A percentile compares a stretch with the other conserved stretches of the same genome.
These are phyloP conservation scores for Globisporangium recalcitrans DNA, from an alignment of 352 stramenopile species.

Conservation along the genomic window DNA sequence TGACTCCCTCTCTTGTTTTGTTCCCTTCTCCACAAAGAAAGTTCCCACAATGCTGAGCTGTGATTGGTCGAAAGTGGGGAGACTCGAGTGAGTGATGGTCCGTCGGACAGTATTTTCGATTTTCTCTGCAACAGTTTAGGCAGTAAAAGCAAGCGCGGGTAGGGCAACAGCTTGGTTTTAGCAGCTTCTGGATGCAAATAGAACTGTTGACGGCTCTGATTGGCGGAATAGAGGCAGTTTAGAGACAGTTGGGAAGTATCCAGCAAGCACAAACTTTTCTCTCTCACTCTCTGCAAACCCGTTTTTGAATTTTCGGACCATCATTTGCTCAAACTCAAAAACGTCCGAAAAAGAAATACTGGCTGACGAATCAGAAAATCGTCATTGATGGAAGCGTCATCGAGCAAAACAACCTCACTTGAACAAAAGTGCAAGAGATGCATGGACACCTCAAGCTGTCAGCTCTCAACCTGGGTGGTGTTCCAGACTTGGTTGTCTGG, in stretches of 20 bases:
- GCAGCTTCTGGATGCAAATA: neutral
- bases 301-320: neutral
- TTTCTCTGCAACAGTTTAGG: conserved; percentile 7
- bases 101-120: neutral
- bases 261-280: neutral
- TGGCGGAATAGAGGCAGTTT: neutral
- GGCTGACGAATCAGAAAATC: conserved; percentile 7
- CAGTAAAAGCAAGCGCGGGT: neutral
- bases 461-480: neutral
- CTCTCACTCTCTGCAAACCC: neutral
- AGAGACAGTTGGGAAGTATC: neutral
- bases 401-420: neutral
- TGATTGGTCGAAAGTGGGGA: conserved; percentile 28
- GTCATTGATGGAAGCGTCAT: neutral
- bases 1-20: no score
- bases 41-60: conserved; percentile 19
- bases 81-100: conserved; percentile 23
- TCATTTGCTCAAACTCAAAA: neutral
- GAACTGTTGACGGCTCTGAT: neutral
- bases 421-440: neutral
- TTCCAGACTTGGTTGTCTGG: neutral
- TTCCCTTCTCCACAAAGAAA: conserved; percentile 22
- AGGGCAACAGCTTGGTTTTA: neutral
- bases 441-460: neutral
- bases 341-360: conserved; percentile 1